Base-by-base conservation (phyloP, 331 rosid species). In the Rhamnella rubrinervis region DNA sequence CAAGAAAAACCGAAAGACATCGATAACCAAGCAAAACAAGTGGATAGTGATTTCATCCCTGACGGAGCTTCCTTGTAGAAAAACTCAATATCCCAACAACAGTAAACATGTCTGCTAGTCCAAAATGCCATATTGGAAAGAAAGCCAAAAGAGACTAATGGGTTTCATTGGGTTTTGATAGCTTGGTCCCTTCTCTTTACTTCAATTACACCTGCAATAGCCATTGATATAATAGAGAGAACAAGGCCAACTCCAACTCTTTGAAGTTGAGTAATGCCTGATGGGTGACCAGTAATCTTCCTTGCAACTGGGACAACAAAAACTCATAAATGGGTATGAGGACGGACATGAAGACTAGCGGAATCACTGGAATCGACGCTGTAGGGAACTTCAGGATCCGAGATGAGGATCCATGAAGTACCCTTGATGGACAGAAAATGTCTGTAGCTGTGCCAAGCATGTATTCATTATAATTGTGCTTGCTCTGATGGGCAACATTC, bases 11-110 rank as follows among this genome's bases (percentile, higher is more conserved):
- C 86, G 7, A 85, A 66, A 0, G 86, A 82, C 0, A 85, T 37
- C 0, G 89, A 76, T 23, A 78, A 76, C 85, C 86, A 81, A 5
- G 85, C 63, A 1, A 85, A 66, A 63, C 86, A 76, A 0, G 89
- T 85, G 59, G 82, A 39, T 1, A 85, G 61, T 0, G 89, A 82
- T 44, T 82, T 85, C 86, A 85, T 79, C 3, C 85, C 78, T 0
- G 68, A 66, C 1, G 89, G 80, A 72, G 96, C 86, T 73, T 90
- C 96, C 28, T 87, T 90, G 25, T 90, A 90, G 89, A 93, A 93
- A 71, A 93, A 93, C 78, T 93, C 12, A 93, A 66, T 61, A 90
- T 63, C 1, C 98, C 98, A 1, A 88, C 88, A 62, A 63, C 31
- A 1, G 90, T 77, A 62, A 88, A 91, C 87, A 88, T 85, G 28